Conservation (phyloP, 805 yeast species). For the Scheffersomyces lignosus region DNA sequence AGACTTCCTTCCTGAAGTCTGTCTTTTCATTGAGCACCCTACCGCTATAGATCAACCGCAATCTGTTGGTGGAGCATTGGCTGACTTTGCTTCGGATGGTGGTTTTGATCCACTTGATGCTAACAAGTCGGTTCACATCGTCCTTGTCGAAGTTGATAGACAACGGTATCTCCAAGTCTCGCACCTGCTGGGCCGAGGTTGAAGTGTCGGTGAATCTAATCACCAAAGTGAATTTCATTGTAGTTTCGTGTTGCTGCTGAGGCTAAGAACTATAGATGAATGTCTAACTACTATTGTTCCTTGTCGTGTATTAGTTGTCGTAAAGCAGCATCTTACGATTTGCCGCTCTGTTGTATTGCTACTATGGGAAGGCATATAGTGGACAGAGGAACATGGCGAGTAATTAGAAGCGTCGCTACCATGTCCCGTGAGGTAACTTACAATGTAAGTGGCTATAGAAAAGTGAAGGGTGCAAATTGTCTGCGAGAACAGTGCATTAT, state of each 20-base stretch:
- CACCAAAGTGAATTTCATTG: constrained; percentile 26
- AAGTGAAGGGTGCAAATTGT: too few species aligned
- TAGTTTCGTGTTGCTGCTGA: too few species aligned
- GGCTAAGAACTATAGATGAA: too few species aligned
- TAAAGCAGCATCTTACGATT: not conserved
- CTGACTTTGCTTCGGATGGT: constrained; percentile 26
- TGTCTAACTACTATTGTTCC: too few species aligned
- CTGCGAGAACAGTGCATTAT: too few species aligned
- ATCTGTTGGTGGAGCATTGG: constrained; percentile 41
- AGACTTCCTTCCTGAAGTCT: constrained; percentile 52
- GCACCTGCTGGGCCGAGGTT: constrained; percentile 15
- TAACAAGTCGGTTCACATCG: constrained; percentile 31
- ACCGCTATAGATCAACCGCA: constrained; percentile 70
- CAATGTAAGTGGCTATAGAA: too few species aligned
- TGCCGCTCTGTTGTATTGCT: not conserved
- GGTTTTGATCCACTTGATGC: constrained; percentile 30
- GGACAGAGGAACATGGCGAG: not conserved
- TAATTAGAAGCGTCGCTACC: not conserved
- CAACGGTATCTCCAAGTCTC: constrained; percentile 31
- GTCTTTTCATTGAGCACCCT: constrained; percentile 58
- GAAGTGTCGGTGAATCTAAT: constrained; percentile 32
- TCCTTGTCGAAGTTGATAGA: constrained; percentile 27
- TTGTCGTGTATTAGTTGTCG: not conserved
- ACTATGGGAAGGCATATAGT: not conserved
- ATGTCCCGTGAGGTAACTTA: not conserved